A percentile compares a stretch with the other conserved stretches of the same genome.
These are phyloP conservation scores for Kalanchoe fedtschenkoi DNA, from an alignment of 164 flowering plant genomes.

Conservation along the genomic window DNA sequence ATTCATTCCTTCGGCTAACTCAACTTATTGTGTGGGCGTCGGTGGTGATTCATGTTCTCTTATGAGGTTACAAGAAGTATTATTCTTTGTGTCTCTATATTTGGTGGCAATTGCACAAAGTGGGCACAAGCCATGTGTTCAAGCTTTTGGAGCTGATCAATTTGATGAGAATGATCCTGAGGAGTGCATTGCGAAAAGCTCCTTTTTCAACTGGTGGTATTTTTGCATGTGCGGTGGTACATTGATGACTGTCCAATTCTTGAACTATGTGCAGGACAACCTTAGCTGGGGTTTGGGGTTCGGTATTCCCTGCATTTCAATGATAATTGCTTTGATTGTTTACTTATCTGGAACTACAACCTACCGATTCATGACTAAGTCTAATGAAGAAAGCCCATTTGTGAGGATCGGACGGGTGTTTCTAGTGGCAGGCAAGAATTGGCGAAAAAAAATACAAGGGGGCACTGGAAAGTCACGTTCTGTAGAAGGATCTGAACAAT, in stretches of 20 bases:
- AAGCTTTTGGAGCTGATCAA: conserved; percentile 31
- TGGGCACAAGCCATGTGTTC: conserved; percentile 24
- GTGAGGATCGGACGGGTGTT: conserved; percentile 6
- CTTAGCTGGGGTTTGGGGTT: conserved; percentile 21
- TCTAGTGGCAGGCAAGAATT: background rate
- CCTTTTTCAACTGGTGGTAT: conserved; percentile 32
- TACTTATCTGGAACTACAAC: conserved; percentile 13
- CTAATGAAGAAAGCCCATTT: conserved; percentile 18
- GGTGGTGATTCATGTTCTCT: conserved; percentile 7
- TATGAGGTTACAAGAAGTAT: conserved; percentile 14
- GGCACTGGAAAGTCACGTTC: background rate
- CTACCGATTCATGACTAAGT: conserved; percentile 15
- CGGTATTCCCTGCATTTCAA: conserved; percentile 13
- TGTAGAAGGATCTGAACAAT: background rate
- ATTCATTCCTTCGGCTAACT: conserved; percentile 13
- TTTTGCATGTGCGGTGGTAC: conserved; percentile 17
- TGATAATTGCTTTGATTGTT: conserved; percentile 13
- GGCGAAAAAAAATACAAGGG: background rate
- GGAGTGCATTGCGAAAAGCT: conserved; percentile 26
- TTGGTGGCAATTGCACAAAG: conserved; percentile 21
- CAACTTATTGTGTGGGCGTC: conserved; percentile 5
- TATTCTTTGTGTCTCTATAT: conserved; percentile 23
- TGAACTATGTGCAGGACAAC: conserved; percentile 16
- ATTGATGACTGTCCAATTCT: conserved; percentile 15
- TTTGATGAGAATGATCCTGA: conserved; percentile 20